Conservation (phyloP, 176 grass and related monocot genomes). For the Canna indica region DNA sequence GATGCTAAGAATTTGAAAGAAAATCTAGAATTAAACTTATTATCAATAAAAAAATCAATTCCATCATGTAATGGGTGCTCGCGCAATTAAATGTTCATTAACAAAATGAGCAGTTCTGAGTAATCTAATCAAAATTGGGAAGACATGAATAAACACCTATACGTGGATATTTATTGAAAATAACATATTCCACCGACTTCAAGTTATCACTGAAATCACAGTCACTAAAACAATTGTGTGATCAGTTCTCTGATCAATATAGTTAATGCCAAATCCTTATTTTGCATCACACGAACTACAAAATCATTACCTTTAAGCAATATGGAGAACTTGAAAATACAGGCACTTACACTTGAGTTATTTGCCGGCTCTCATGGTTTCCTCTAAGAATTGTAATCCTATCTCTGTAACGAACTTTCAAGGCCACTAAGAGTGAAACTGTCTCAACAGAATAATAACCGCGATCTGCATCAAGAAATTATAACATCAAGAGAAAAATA, state of each 20-base stretch:
- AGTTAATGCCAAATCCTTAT: too few relatives aligned
- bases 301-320: not conserved
- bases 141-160: too few relatives aligned
- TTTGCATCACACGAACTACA: not conserved
- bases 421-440: not conserved
- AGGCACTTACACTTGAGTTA: slow-evolving; percentile 3
- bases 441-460: slow-evolving; percentile 9
- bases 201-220: too few relatives aligned
- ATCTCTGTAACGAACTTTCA: slow-evolving; percentile 10
- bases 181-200: too few relatives aligned
- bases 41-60: not conserved
- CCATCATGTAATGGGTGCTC: too few relatives aligned
- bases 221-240: too few relatives aligned
- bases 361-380: slow-evolving; percentile 11
- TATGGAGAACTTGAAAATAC: not conserved
- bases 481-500: not conserved
- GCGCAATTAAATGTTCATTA: too few relatives aligned
- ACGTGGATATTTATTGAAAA: too few relatives aligned
- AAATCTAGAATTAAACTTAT: not conserved
- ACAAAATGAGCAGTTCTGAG: too few relatives aligned
- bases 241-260: too few relatives aligned
- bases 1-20: not conserved
- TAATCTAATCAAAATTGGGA: too few relatives aligned
- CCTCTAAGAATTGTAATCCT: slow-evolving; percentile 9
- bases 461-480: not conserved